Base-by-base conservation (phyloP, 2,329 filamentous ascomycete genomes). In the Nannizzia gypsea region DNA sequence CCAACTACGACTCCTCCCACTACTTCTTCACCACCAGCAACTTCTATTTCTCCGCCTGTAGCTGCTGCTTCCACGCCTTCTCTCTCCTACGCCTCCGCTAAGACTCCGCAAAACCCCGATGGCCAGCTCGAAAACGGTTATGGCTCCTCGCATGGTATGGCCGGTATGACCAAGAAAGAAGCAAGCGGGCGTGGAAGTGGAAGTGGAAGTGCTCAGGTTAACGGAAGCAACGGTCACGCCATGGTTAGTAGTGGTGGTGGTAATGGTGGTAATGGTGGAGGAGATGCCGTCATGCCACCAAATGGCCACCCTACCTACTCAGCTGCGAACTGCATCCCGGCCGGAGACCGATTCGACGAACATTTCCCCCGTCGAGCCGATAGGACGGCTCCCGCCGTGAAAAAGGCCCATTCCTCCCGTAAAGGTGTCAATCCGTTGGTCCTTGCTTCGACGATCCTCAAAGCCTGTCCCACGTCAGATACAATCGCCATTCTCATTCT, bases 401-500 rank as follows among this genome's bases (percentile, higher is more conserved):
- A 67, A 57, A 70, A 72, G 61, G 69, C 70, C 20, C 64, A 66
- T 55, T 70, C 71, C 55, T 69, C 63, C 62, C 48, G 48, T n/a
- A 67, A 70, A 31, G 85, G 85, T 66, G 84, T 84, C 59, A 87
- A 87, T 61, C 84, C 88, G 55, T 76, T 95, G 66, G 85, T 88
- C 67, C 80, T 95, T 65, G 87, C 88, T 64, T 83, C 89, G 66
- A 96, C 90, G 59, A 92, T 97, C 67, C 83, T 97, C 71, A 85
- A 85, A 68, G 90, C 90, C 58, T 92, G 91, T 68, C 92, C 92
- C 59, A 84, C 96, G 70, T 88, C 90, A 76, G 92, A 97, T 76
- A 96, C 92, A 63, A 89, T 96, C 75, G 90, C 92, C 71, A 96
- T 97, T 69, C 84, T 97, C 72, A 96, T 96, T 75, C 88, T 96